Conservation (phyloP, 805 yeast genomes). For the Ogataea pini region DNA sequence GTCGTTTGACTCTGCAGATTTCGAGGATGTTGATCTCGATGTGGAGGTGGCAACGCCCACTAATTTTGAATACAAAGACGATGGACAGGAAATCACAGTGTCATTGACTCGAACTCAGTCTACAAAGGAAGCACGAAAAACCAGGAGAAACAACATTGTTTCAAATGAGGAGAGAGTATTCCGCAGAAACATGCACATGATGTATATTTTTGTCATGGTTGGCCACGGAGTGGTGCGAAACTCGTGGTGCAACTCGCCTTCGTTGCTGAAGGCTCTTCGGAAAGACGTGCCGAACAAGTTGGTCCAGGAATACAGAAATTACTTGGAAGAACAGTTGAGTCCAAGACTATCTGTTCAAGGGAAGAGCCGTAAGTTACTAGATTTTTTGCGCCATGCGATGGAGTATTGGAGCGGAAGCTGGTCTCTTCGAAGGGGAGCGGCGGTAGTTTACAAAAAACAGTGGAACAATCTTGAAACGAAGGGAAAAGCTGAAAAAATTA, state of each 20-base stretch:
- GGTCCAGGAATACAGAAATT: constrained; percentile 43
- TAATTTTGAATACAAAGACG: background rate
- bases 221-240: constrained; percentile 71
- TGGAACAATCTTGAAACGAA: constrained; percentile 48
- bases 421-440: constrained; percentile 44
- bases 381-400: constrained; percentile 71
- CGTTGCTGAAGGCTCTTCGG: constrained; percentile 42
- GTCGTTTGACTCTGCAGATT: constrained; percentile 41
- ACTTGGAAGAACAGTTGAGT: constrained; percentile 22
- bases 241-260: constrained; percentile 63
- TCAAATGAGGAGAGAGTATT: constrained; percentile 54
- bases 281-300: constrained; percentile 49
- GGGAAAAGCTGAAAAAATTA: constrained; percentile 30
- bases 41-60: constrained; percentile 1
- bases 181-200: constrained; percentile 58
- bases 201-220: constrained; percentile 58
- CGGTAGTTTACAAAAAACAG: constrained; percentile 43
- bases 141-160: constrained; percentile 39
- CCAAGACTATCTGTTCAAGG: constrained; percentile 35
- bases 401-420: constrained; percentile 50
- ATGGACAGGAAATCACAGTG: constrained; percentile 23
- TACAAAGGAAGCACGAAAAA: constrained; percentile 24
- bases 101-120: constrained; percentile 20
- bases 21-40: constrained; percentile 40
- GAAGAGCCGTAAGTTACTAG: constrained; percentile 67